Percentiles rank a stretch among this genome's conserved stretches.
Conservation (phyloP, 352 stramenopile species). For the Globisporangium barbulae region DNA sequence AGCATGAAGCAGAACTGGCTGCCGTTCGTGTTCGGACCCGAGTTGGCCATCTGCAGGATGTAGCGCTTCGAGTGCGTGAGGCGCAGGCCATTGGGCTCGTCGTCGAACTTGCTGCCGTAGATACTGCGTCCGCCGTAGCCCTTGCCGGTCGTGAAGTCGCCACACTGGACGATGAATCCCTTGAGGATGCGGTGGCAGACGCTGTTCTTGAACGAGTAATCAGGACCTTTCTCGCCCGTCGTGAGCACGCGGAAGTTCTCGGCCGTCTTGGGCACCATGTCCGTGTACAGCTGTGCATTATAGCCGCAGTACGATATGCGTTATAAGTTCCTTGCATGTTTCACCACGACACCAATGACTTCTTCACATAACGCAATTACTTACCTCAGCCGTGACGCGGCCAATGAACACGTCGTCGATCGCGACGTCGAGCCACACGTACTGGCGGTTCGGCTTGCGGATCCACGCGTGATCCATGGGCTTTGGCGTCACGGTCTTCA, state of each 20-base stretch:
- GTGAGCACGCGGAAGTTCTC: slow-evolving; percentile 97
- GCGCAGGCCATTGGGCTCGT: slow-evolving; percentile 92
- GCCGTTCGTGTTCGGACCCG: slow-evolving; percentile 96
- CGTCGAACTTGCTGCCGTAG: slow-evolving; percentile 96
- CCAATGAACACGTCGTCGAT: slow-evolving; percentile 74
- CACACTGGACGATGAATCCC: slow-evolving; percentile 98
- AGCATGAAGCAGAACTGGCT: slow-evolving; percentile 99
- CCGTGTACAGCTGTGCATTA: slow-evolving; percentile 81
- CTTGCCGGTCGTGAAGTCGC: slow-evolving; percentile 92
- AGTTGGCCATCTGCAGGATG: slow-evolving; percentile 97
- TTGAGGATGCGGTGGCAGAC: slow-evolving; percentile 98
- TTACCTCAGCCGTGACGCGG: slow-evolving; percentile 69
- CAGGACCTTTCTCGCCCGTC: slow-evolving; percentile 93
- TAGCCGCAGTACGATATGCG: not conserved
- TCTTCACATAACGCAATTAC: not conserved
- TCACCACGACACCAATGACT: not conserved
- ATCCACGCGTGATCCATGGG: slow-evolving; percentile 29
- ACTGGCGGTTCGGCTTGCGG: slow-evolving; percentile 67
- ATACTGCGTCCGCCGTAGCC: slow-evolving; percentile 96
- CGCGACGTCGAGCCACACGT: slow-evolving; percentile 83
- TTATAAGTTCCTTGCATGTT: not conserved
- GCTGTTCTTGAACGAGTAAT: slow-evolving; percentile 96
- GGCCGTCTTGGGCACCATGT: slow-evolving; percentile 96
- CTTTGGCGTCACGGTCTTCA: not conserved
- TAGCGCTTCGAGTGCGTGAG: slow-evolving; percentile 81